phyloP scores from a whole-genome alignment of 2,329 filamentous ascomycete genomes.

The Aspergillus fijiensis region DNA sequence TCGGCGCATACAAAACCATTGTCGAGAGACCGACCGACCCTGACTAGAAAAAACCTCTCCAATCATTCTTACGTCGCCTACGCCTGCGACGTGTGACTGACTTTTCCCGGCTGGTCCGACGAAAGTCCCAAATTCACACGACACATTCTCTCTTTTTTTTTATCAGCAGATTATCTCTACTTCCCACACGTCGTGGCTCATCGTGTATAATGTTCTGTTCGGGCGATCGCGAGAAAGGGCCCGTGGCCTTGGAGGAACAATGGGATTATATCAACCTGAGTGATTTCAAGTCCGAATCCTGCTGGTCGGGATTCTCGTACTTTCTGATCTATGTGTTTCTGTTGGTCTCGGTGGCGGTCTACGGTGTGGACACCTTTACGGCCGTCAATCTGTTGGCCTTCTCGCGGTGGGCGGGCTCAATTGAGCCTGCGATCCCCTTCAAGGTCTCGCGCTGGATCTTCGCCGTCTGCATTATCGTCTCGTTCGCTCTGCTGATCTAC shows the following conservation, averaged over 20 bases:
- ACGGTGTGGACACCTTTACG: slow-evolving; percentile 87
- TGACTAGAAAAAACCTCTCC: neutral
- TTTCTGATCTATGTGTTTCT: slow-evolving; percentile 79
- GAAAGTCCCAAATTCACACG: slow-evolving; percentile 22
- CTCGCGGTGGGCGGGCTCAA: slow-evolving; percentile 81
- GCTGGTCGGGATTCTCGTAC: slow-evolving; percentile 76
- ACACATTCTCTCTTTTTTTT: slow-evolving; percentile 8
- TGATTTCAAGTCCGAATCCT: slow-evolving; percentile 84
- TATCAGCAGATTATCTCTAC: neutral
- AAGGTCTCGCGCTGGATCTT: slow-evolving; percentile 92
- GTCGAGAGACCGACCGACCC: neutral
- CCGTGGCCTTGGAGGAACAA: slow-evolving; percentile 78
- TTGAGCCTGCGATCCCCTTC: slow-evolving; percentile 75
- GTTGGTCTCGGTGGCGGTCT: slow-evolving; percentile 76
- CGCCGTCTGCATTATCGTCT: slow-evolving; percentile 84
- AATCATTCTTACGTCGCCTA: slow-evolving; percentile 8
- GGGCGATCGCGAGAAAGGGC: slow-evolving; percentile 59
- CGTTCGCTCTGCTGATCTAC: slow-evolving; percentile 76
- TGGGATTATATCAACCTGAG: slow-evolving; percentile 81
- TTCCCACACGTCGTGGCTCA: neutral
- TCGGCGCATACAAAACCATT: slow-evolving; percentile 7
- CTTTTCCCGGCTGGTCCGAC: slow-evolving; percentile 39
- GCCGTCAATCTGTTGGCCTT: slow-evolving; percentile 88
- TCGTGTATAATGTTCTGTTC: slow-evolving; percentile 62
- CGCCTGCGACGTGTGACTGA: slow-evolving; percentile 17